Percentiles rank a stretch among this genome's conserved stretches.
phyloP scores from a whole-genome alignment of 768 basidiomycete species.

The Baorangia bicolor region DNA sequence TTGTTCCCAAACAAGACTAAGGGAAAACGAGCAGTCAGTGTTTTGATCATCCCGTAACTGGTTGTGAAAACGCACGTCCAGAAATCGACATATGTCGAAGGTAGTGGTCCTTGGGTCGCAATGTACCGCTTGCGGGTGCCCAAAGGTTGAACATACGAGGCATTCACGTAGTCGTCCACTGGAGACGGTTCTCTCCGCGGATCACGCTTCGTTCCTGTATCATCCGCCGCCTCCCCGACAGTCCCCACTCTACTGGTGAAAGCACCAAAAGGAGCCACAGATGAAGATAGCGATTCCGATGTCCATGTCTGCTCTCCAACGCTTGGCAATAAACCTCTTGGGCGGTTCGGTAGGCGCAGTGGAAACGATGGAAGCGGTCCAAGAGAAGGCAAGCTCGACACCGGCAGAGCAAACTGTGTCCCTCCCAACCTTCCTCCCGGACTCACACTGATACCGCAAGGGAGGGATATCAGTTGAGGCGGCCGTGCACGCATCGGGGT shows the following conservation, averaged over 20 bases:
- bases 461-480: conserved; percentile 1
- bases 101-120: conserved; percentile 93
- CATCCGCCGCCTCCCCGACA: not conserved
- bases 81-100: conserved; percentile 87
- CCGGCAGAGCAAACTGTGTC: conserved; percentile 1
- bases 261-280: not conserved
- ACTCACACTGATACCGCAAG: not conserved
- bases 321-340: conserved; percentile 13
- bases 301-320: conserved; percentile 13
- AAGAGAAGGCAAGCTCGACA: not conserved
- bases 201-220: not conserved
- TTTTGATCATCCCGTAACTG: not conserved
- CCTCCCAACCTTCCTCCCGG: conserved; percentile 5
- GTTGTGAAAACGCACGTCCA: conserved; percentile 74
- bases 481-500: conserved; percentile 15
- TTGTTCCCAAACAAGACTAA: conserved; percentile 89
- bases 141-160: conserved; percentile 87
- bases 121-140: conserved; percentile 84
- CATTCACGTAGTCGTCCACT: conserved; percentile 91
- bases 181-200: conserved; percentile 34
- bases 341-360: conserved; percentile 19
- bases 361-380: conserved; percentile 13
- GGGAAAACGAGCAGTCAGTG: conserved; percentile 9
- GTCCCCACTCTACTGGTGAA: not conserved
- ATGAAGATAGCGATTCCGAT: conserved; percentile 1